Percentiles rank a stretch among this genome's conserved stretches.
Conservation (phyloP, 169 alveolate species). For the Perkinsus marinus region DNA sequence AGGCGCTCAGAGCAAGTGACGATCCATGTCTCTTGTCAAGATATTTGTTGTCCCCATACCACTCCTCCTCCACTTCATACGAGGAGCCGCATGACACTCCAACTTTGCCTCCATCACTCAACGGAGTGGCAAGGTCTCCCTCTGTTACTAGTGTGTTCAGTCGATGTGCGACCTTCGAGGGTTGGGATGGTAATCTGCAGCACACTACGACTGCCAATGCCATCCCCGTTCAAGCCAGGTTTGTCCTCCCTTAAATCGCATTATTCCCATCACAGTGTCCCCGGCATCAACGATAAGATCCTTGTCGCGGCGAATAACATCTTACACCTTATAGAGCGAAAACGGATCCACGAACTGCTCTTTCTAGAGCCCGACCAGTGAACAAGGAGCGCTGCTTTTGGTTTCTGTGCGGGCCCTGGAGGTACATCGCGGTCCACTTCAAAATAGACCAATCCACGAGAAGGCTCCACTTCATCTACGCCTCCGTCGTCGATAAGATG, state of each 20-base stretch:
- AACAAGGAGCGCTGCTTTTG: not conserved
- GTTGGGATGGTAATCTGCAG: not conserved
- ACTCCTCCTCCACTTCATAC: too few species aligned
- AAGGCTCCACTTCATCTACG: not conserved
- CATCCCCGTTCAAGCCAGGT: not conserved
- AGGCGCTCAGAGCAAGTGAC: not conserved
- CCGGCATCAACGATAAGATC: not conserved
- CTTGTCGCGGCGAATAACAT: not conserved
- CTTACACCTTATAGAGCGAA: not conserved
- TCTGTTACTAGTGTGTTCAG: not conserved
- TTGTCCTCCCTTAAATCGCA: not conserved
- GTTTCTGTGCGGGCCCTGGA: not conserved
- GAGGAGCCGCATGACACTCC: too few species aligned
- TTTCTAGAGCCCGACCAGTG: not conserved
- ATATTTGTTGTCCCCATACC: too few species aligned
- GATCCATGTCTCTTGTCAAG: too few species aligned
- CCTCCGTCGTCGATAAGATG: not conserved
- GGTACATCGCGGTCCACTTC: not conserved
- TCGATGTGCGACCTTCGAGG: not conserved
- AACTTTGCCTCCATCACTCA: too few species aligned
- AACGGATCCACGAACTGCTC: not conserved
- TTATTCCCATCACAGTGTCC: not conserved
- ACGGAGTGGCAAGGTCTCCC: not conserved
- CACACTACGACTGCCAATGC: not conserved
- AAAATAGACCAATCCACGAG: not conserved